phyloP scores from a whole-genome alignment of 768 basidiomycete genomes.

The Inosperma sp. region DNA sequence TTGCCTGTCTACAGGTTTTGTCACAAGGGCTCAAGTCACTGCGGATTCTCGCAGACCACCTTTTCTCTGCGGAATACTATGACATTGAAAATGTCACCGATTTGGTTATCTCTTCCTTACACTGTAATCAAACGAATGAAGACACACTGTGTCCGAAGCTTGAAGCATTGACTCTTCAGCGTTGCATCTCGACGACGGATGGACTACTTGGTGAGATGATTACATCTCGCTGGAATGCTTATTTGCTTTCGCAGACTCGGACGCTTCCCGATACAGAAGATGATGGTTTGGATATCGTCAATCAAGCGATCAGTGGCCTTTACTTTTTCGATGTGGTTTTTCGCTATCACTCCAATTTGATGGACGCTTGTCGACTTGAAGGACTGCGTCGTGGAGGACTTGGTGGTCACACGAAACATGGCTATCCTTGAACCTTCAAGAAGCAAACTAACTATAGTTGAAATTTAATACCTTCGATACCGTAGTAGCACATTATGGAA shows the following conservation, averaged over 20 bases:
- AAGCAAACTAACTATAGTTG: neutral
- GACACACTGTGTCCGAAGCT: constrained; percentile 7
- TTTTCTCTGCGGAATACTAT: neutral
- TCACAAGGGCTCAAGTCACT: constrained; percentile 4
- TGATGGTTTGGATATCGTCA: neutral
- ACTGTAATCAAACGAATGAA: neutral
- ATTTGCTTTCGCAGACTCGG: neutral
- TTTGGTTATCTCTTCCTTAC: constrained; percentile 4
- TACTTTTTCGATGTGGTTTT: constrained; percentile 7
- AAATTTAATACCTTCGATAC: neutral
- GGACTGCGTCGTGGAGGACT: constrained; percentile 3
- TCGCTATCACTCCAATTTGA: constrained; percentile 6
- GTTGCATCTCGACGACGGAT: constrained; percentile 5
- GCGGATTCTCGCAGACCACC: constrained; percentile 1
- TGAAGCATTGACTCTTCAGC: constrained; percentile 4
- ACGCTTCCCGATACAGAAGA: too few relatives aligned
- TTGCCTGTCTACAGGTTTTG: constrained; percentile 5
- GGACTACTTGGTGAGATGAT: constrained; percentile 7
- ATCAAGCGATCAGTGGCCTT: neutral
- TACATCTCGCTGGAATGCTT: constrained; percentile 1
- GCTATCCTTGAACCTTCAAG: neutral
- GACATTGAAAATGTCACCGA: constrained; percentile 6
- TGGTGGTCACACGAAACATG: constrained; percentile 5
- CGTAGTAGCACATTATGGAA: too few relatives aligned
- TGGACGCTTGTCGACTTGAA: neutral